Conservation (phyloP, 108 stramenopile genomes). For the Licmophora abbreviata region DNA sequence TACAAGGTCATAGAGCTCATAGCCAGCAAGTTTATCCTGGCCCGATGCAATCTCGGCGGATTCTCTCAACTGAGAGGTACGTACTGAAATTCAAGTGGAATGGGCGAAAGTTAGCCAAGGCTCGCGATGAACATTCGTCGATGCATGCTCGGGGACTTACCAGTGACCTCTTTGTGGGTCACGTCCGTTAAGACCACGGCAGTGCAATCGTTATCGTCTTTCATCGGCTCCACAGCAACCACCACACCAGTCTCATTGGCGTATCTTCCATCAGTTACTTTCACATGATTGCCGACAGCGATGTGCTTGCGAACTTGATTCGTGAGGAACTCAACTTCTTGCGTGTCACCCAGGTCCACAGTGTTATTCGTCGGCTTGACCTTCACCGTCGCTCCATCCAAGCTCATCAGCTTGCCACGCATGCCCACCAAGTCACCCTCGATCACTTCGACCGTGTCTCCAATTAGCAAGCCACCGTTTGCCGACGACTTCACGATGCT, state of each 20-base stretch:
- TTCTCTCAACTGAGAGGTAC: slow-evolving; percentile 79
- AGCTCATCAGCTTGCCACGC: slow-evolving; percentile 82
- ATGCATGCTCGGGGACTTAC: slow-evolving; percentile 9
- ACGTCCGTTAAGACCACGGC: slow-evolving; percentile 90
- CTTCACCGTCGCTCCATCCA: slow-evolving; percentile 88
- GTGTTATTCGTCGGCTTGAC: slow-evolving; percentile 69
- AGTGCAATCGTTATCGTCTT: slow-evolving; percentile 73
- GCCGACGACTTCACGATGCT: slow-evolving; percentile 35
- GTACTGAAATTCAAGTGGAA: slow-evolving; percentile 21
- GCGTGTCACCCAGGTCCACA: slow-evolving; percentile 65
- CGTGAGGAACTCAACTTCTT: slow-evolving; percentile 84
- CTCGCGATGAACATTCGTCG: too few species aligned
- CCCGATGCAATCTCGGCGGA: slow-evolving; percentile 83
- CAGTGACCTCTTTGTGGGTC: slow-evolving; percentile 85
- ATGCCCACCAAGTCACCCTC: slow-evolving; percentile 92
- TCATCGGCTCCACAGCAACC: slow-evolving; percentile 72
- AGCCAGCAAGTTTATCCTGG: slow-evolving; percentile 81
- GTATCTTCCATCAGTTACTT: slow-evolving; percentile 92
- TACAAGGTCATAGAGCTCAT: slow-evolving; percentile 85
- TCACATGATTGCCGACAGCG: slow-evolving; percentile 91
- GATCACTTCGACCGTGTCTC: slow-evolving; percentile 90
- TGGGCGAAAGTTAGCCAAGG: not conserved
- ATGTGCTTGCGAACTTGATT: slow-evolving; percentile 91
- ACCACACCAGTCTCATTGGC: slow-evolving; percentile 94
- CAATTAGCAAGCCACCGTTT: slow-evolving; percentile 72